Conservation (phyloP, 2,329 filamentous ascomycete species). For the Penicillium aurantiogriseum region DNA sequence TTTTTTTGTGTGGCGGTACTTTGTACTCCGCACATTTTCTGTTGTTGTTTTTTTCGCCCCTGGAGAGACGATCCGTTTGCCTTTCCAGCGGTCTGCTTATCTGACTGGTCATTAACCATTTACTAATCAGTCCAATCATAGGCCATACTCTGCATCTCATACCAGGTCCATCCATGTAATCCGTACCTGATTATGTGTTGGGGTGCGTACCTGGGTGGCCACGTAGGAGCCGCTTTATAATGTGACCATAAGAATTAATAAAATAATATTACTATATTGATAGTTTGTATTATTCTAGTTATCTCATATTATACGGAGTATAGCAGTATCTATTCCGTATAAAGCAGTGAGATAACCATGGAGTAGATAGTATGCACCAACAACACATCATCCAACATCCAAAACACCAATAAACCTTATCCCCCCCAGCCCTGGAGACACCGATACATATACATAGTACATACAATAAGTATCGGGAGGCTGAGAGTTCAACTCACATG, state of each 20-base stretch:
- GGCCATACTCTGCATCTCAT: constrained; percentile 6
- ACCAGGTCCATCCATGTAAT: constrained; percentile 20
- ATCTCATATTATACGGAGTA: not conserved
- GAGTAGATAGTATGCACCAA: not conserved
- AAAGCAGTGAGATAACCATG: not conserved
- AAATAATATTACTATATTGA: not conserved
- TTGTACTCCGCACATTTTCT: not conserved
- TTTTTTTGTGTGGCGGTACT: not conserved
- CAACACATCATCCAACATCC: not conserved
- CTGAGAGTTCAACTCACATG: constrained; percentile 6
- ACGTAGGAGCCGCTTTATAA: constrained; percentile 11
- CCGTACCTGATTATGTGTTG: constrained; percentile 12
- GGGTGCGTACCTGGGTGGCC: constrained; percentile 16
- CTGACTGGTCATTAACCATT: constrained; percentile 2
- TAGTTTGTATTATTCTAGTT: not conserved
- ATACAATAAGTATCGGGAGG: not conserved
- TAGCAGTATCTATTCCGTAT: not conserved
- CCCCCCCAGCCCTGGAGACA: not conserved
- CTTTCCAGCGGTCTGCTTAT: constrained; percentile 23
- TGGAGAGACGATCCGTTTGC: constrained; percentile 16
- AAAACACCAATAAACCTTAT: not conserved
- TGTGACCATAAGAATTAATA: not conserved
- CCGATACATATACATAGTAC: not conserved
- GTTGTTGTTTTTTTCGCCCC: not conserved
- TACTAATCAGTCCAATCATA: constrained; percentile 11